A percentile compares a stretch with the other conserved stretches of the same genome.
Evolutionary conservation across 768 basidiomycete genomes (phyloP).

Genomic region (Leccinum subtestaceum): DNA sequence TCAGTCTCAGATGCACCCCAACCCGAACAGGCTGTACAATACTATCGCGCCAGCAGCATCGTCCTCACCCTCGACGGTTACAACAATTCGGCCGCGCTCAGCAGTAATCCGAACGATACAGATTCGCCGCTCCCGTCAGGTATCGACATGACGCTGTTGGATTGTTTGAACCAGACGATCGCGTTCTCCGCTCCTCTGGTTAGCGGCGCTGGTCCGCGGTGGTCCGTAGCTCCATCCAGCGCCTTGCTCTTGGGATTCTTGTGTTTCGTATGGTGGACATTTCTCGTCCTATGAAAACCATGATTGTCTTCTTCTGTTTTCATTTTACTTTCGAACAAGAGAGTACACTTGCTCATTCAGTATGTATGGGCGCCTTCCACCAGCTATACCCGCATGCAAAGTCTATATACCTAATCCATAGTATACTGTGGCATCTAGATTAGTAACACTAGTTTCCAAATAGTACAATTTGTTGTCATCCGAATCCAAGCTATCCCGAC

Average conservation of each 20-base stretch:
- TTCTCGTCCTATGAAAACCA: not conserved
- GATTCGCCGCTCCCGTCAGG: conserved; percentile 51
- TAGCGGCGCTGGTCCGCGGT: conserved; percentile 30
- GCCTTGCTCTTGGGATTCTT: conserved; percentile 11
- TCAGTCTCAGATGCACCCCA: conserved; percentile 27
- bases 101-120: conserved; percentile 36
- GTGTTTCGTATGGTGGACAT: conserved; percentile 19
- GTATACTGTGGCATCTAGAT: not conserved
- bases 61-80: conserved; percentile 63
- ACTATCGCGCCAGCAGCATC: conserved; percentile 65
- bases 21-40: conserved; percentile 61
- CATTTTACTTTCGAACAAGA: not conserved
- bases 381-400: not conserved
- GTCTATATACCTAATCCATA: not conserved
- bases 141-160: conserved; percentile 48
- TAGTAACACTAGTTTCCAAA: not conserved
- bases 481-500: not conserved
- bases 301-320: not conserved
- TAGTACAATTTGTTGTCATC: not conserved
- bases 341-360: not conserved
- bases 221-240: conserved; percentile 4
- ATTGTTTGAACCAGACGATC: conserved; percentile 64
- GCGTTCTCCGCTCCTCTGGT: conserved; percentile 56
- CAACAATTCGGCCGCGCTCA: conserved; percentile 56
- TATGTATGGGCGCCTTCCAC: not conserved